Percentiles rank a stretch among this genome's conserved stretches.
phyloP scores from a whole-genome alignment of 2,329 filamentous ascomycete species.

The Trichoderma asperellum region DNA sequence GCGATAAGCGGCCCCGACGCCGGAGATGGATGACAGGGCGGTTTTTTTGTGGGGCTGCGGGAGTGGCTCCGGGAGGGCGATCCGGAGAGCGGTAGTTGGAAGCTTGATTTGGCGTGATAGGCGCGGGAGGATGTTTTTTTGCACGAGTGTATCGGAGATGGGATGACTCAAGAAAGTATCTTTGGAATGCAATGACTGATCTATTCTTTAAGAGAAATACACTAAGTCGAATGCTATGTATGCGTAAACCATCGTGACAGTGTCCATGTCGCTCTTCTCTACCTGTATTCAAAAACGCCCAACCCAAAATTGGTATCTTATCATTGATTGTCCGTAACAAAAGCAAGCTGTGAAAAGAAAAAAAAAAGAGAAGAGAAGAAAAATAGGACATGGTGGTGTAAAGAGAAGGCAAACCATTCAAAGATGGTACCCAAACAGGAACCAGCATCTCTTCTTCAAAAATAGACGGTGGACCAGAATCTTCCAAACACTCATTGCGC shows the following conservation, averaged over 20 bases:
- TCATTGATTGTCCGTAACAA: background rate
- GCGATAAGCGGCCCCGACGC: slow-evolving; percentile 27
- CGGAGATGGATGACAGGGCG: slow-evolving; percentile 20
- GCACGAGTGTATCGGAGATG: background rate
- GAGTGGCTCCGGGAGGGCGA: background rate
- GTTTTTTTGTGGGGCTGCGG: slow-evolving; percentile 22
- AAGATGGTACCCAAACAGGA: slow-evolving; percentile 33
- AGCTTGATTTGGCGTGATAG: background rate
- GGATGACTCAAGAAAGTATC: background rate
- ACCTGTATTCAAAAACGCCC: background rate
- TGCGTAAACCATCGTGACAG: background rate
- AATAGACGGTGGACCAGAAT: slow-evolving; percentile 31
- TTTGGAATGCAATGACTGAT: background rate
- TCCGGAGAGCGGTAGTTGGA: background rate
- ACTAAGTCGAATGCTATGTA: background rate
- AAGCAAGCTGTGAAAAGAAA: background rate
- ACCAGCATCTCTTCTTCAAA: slow-evolving; percentile 31
- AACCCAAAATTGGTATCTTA: background rate
- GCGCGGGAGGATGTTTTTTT: background rate
- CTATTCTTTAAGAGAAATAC: background rate
- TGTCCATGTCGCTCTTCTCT: background rate
- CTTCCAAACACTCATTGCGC: slow-evolving; percentile 31
- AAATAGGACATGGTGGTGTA: too few relatives aligned
- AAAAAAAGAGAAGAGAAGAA: background rate
- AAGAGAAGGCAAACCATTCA: background rate